Conservation (phyloP, 2,329 filamentous ascomycete species). For the Claviceps sp. region DNA sequence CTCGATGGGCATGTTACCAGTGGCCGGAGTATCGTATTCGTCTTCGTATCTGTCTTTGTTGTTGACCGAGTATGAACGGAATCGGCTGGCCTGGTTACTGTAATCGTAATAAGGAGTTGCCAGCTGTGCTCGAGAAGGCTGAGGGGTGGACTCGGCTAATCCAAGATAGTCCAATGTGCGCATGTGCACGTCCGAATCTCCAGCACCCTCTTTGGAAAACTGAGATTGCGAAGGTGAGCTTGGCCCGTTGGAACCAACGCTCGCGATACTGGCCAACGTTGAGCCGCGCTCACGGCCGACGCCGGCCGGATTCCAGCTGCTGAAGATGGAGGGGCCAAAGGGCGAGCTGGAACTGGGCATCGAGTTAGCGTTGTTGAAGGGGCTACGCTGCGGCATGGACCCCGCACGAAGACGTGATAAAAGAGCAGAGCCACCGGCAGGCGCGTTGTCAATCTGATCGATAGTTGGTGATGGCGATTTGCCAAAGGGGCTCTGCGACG, state of each 20-base stretch:
- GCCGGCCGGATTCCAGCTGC: constrained; percentile 59
- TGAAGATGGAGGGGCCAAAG: constrained; percentile 85
- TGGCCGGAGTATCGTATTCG: constrained; percentile 46
- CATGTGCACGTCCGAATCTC: constrained; percentile 75
- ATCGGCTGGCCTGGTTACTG: constrained; percentile 68
- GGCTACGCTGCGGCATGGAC: constrained; percentile 82
- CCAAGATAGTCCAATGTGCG: constrained; percentile 93
- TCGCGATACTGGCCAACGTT: constrained; percentile 70
- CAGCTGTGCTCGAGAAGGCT: constrained; percentile 61
- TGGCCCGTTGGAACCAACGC: constrained; percentile 80
- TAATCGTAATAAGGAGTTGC: constrained; percentile 64
- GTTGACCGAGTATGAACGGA: constrained; percentile 96
- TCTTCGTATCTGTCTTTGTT: constrained; percentile 95
- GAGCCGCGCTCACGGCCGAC: constrained; percentile 68
- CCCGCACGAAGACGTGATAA: constrained; percentile 80
- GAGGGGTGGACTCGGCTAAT: constrained; percentile 84
- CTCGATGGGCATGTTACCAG: constrained; percentile 29
- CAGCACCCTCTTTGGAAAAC: constrained; percentile 72
- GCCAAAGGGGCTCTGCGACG: constrained; percentile 70
- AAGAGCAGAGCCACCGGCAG: constrained; percentile 51
- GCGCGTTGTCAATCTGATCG: constrained; percentile 31
- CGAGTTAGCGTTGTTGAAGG: constrained; percentile 34
- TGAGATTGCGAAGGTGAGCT: constrained; percentile 77
- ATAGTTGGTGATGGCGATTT: constrained; percentile 50
- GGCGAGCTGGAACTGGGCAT: constrained; percentile 46